These are phyloP conservation scores for Amauroascus verrucosus DNA, from an alignment of 2,329 filamentous ascomycete species.

Conservation along the genomic window DNA sequence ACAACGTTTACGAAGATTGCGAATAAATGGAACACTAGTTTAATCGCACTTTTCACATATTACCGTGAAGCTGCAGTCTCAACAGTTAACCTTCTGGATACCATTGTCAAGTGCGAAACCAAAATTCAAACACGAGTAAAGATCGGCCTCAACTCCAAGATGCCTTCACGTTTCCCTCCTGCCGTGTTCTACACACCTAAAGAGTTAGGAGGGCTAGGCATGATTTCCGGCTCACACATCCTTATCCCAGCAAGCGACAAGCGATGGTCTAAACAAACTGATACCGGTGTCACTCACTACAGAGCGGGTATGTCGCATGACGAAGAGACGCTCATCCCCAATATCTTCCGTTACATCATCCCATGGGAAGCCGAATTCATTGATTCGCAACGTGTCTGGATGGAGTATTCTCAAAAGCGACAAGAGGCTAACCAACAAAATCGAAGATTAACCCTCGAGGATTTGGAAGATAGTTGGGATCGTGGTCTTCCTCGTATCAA, in stretches of 20 bases:
- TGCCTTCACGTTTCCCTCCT: slow-evolving; percentile 96
- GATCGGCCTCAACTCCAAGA: slow-evolving; percentile 97
- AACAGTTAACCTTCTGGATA: slow-evolving; percentile 85
- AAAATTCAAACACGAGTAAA: slow-evolving; percentile 99
- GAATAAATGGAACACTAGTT: slow-evolving; percentile 98
- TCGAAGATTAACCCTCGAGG: slow-evolving; percentile 82
- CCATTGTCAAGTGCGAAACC: slow-evolving; percentile 98
- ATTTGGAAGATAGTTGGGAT: slow-evolving; percentile 97
- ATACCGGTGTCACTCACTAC: slow-evolving; percentile 93
- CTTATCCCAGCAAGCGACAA: slow-evolving; percentile 96
- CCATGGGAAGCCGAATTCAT: slow-evolving; percentile 99
- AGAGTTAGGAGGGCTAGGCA: slow-evolving; percentile 89
- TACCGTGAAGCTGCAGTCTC: slow-evolving; percentile 96
- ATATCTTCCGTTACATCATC: slow-evolving; percentile 98
- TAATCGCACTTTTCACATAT: slow-evolving; percentile 96
- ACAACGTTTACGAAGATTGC: slow-evolving; percentile 99
- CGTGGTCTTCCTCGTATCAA: slow-evolving; percentile 96
- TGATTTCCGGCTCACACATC: slow-evolving; percentile 98
- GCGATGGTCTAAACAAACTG: slow-evolving; percentile 96
- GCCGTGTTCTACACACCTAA: slow-evolving; percentile 99
- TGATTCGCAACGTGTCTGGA: slow-evolving; percentile 97
- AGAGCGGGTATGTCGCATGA: slow-evolving; percentile 96
- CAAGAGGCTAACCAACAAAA: slow-evolving; percentile 97
- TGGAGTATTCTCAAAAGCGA: slow-evolving; percentile 96
- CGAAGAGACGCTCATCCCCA: slow-evolving; percentile 93